Conservation (phyloP, 495 filamentous ascomycete genomes). For the Cercophora sp. region DNA sequence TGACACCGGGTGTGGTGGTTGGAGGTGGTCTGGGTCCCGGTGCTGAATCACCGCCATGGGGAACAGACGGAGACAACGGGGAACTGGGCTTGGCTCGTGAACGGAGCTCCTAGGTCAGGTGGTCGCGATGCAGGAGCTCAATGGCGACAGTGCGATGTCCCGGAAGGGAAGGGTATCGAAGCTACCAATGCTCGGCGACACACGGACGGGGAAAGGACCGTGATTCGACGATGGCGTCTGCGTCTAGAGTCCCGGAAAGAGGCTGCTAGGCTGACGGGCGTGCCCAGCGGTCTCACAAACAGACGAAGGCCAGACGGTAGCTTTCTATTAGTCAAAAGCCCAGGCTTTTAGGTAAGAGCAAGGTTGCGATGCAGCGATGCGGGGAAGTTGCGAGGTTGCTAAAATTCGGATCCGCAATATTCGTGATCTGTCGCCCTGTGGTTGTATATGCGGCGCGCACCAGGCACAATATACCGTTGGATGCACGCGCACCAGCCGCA, state of each 20-base stretch:
- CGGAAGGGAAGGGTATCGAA: not conserved
- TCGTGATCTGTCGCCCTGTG: slow-evolving; percentile 15
- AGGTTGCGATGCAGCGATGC: slow-evolving; percentile 35
- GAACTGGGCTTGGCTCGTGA: slow-evolving; percentile 14
- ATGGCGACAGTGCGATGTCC: slow-evolving; percentile 22
- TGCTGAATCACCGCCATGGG: slow-evolving; percentile 26
- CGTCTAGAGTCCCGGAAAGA: slow-evolving; percentile 2
- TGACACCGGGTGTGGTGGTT: slow-evolving; percentile 13
- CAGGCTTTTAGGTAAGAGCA: slow-evolving; percentile 46
- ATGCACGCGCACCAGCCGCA: not conserved
- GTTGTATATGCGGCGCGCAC: not conserved
- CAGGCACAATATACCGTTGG: not conserved
- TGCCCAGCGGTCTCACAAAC: slow-evolving; percentile 23
- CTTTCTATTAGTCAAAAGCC: slow-evolving; percentile 51
- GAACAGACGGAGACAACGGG: slow-evolving; percentile 9
- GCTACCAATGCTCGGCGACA: not conserved
- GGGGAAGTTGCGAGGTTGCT: slow-evolving; percentile 36
- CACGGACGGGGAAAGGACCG: slow-evolving; percentile 9
- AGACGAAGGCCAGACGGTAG: slow-evolving; percentile 11
- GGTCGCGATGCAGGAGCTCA: slow-evolving; percentile 21
- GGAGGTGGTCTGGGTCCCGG: slow-evolving; percentile 14
- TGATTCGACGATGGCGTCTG: slow-evolving; percentile 12
- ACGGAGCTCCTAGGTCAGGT: slow-evolving; percentile 24
- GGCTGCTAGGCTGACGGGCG: slow-evolving; percentile 5
- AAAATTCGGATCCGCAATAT: slow-evolving; percentile 20